phyloP scores from a whole-genome alignment of 116 monocot genomes.

The Zostera marina region DNA sequence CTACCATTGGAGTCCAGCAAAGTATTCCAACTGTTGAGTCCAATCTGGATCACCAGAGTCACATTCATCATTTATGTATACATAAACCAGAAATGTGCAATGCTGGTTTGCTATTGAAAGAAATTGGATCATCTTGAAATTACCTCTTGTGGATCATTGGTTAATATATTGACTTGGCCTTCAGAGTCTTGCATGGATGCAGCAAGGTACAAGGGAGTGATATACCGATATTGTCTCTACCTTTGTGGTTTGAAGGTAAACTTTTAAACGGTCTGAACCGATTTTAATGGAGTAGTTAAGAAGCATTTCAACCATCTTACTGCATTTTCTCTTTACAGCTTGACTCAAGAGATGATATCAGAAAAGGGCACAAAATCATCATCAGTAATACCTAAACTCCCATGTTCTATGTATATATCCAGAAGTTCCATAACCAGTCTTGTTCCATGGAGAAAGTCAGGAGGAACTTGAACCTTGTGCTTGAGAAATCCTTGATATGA shows the following conservation, averaged over 20 bases:
- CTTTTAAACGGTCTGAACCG: conserved; percentile 6
- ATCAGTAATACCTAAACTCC: not conserved
- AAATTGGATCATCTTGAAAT: not conserved
- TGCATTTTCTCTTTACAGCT: conserved; percentile 71
- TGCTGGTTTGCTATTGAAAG: not conserved
- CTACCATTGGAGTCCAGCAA: conserved; percentile 42
- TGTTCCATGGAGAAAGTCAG: conserved; percentile 60
- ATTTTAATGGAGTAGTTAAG: conserved; percentile 28
- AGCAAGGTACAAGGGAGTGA: conserved; percentile 68
- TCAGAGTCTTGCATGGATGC: conserved; percentile 47
- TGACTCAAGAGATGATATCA: conserved; percentile 51
- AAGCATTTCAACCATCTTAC: conserved; percentile 61
- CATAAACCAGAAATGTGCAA: not conserved
- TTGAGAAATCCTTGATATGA: conserved; percentile 30
- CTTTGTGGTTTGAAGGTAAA: conserved; percentile 36
- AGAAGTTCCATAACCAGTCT: conserved; percentile 55
- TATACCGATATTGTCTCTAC: conserved; percentile 45
- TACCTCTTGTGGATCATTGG: conserved; percentile 76
- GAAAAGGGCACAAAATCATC: conserved; percentile 31
- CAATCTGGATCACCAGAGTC: conserved; percentile 51
- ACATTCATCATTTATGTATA: not conserved
- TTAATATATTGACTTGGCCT: conserved; percentile 60
- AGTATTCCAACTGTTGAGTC: conserved; percentile 56
- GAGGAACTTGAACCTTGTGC: conserved; percentile 47
- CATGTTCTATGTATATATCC: conserved; percentile 33